phyloP scores from a whole-genome alignment of 805 yeast species.

The Kluyveromyces starmeri region DNA sequence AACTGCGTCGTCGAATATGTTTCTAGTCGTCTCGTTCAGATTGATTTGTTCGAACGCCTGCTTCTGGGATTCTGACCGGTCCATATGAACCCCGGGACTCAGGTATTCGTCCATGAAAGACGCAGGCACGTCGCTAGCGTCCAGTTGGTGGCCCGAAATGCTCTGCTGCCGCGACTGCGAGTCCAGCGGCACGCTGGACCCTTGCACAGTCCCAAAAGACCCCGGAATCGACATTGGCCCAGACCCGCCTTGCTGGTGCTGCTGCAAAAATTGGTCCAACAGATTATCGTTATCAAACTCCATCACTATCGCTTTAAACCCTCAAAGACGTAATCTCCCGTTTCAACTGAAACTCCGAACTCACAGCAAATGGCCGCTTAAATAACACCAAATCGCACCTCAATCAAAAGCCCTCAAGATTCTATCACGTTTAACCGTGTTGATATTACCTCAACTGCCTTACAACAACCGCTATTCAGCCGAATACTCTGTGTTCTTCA shows the following conservation, averaged over 20 bases:
- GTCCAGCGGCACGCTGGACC: not conserved
- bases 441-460: no score
- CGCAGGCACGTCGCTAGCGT: not conserved
- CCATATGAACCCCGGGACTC: not conserved
- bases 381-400: no score
- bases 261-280: constrained; percentile 4
- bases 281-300: constrained; percentile 3
- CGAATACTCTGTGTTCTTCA: no score
- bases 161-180: constrained; percentile 3
- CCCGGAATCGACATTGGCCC: constrained; percentile 4
- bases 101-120: constrained; percentile 9
- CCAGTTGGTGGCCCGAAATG: constrained; percentile 2
- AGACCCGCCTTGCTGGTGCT: constrained; percentile 1
- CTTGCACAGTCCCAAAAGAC: no score
- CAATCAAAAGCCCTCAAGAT: no score
- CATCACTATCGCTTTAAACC: constrained; percentile 1
- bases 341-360: no score
- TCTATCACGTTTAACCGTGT: no score
- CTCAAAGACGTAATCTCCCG: no score
- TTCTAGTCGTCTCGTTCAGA: constrained; percentile 6
- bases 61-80: not conserved
- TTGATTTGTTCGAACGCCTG: constrained; percentile 1
- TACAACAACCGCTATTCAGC: no score
- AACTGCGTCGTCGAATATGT: constrained; percentile 16
- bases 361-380: no score